Evolutionary conservation across 768 basidiomycete species (phyloP), one percentile per base, ranked within the genome.

Genomic region (Dacryopinax primogenitus): DNA sequence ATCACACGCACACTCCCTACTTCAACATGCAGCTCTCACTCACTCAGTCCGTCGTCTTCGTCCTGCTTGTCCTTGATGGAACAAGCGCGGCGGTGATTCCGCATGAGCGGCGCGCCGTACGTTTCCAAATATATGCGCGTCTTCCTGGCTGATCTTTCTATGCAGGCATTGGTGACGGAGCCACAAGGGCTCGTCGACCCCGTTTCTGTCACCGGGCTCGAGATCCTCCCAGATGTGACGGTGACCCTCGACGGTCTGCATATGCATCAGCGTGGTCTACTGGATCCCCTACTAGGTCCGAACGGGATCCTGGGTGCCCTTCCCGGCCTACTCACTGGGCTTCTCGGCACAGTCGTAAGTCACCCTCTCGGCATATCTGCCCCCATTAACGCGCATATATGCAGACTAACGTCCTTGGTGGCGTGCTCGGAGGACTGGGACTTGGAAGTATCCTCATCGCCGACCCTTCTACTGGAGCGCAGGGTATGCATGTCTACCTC

Each of bases 401-500:
- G 13, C 26, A 58, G 51, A 58, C 51, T 18, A 30, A 21, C 4
- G 51, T 58, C 4, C 26, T 58, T 30, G 26, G 51, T 30, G 51
- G 51, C 51, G 15, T 58, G 3, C 51, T 58, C 4, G 51, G 51
- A 11, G 11, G 26, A 32, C 51, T 21, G 23, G 37, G 37, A n/a
- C 37, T 58, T 13, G 51, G 51, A 13, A 58, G 18, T 21, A 13
- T 58, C 26, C 51, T 58, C 51, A 58, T 58, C 30, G 32, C 51
- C 51, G 51, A 58, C 21, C 51, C 51, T 6, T 58, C 51, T 3
- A 58, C 13, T 15, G 51, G 51, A 3, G 26, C 26, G 12, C 51
- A 58, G 51, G 51, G 51, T 6, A 58, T 58, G 51, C 51, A 58
- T 18, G 51, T 58, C 4, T 58, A 58, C 18, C 51, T 58, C 51